A percentile compares a stretch with the other conserved stretches of the same genome.
These are phyloP conservation scores for Artemisia tridentata DNA, from an alignment of 129 eudicot species.

Conservation along the genomic window DNA sequence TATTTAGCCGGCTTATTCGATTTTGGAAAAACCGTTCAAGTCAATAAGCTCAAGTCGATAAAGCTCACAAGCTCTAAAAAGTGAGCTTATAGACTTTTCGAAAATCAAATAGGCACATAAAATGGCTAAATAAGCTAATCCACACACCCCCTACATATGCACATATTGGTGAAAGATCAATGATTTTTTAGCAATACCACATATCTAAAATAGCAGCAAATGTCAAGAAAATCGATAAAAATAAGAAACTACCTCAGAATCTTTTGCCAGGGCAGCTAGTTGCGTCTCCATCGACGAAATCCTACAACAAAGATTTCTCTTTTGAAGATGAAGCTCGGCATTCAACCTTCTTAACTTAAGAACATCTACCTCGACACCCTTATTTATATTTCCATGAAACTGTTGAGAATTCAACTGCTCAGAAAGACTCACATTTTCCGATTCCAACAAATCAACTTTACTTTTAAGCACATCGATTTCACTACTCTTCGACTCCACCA, in stretches of 20 bases:
- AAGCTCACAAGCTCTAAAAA: too few species aligned
- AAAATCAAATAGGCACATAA: too few species aligned
- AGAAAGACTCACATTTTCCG: constrained; percentile 48
- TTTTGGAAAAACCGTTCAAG: too few species aligned
- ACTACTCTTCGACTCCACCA: constrained; percentile 45
- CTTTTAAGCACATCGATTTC: constrained; percentile 53
- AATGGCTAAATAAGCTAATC: too few species aligned
- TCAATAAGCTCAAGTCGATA: too few species aligned
- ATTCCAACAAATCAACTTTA: constrained; percentile 50
- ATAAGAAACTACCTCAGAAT: constrained; percentile 48
- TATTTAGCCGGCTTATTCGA: too few species aligned
- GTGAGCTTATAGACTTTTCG: too few species aligned
- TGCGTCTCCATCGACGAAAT: constrained; percentile 79
- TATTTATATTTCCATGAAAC: constrained; percentile 38
- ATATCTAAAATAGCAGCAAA: not conserved
- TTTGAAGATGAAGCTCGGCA: constrained; percentile 92
- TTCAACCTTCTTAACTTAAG: constrained; percentile 73
- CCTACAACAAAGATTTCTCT: constrained; percentile 68
- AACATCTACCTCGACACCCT: constrained; percentile 70
- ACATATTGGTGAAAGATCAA: not conserved
- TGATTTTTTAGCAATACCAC: not conserved
- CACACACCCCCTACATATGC: not conserved
- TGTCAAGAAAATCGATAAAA: not conserved
- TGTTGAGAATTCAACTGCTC: constrained; percentile 52
- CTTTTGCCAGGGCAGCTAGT: constrained; percentile 44